These are phyloP conservation scores for Macaranga tanarius DNA, from an alignment of 441 rosid genomes.

Conservation along the genomic window DNA sequence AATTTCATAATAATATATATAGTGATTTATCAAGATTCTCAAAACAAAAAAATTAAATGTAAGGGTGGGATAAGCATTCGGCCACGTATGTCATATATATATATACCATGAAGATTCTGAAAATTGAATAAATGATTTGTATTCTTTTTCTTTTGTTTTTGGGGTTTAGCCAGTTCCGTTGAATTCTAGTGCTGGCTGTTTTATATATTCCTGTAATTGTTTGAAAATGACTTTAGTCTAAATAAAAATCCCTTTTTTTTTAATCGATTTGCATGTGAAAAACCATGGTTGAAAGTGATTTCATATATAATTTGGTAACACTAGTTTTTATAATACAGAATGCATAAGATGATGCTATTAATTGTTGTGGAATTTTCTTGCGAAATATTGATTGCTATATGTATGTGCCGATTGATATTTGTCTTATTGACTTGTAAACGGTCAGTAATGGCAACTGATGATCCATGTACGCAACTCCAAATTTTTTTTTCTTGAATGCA, in stretches of 20 bases:
- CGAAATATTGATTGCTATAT: too few species aligned
- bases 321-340: too few species aligned
- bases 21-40: background rate
- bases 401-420: too few species aligned
- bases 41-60: background rate
- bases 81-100: background rate
- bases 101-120: too few species aligned
- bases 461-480: too few species aligned
- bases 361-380: too few species aligned
- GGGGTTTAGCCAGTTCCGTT: background rate
- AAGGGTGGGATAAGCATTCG: conserved; percentile 10
- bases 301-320: too few species aligned
- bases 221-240: conserved; percentile 5
- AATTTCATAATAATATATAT: background rate
- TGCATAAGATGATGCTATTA: too few species aligned
- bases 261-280: background rate
- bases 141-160: background rate
- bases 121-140: background rate
- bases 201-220: background rate
- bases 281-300: background rate
- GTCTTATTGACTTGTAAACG: too few species aligned
- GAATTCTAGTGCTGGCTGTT: background rate
- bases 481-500: too few species aligned
- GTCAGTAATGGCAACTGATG: too few species aligned
- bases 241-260: too few species aligned